Evolutionary conservation across 768 basidiomycete species (phyloP).

Genomic region (Imleria badia): DNA sequence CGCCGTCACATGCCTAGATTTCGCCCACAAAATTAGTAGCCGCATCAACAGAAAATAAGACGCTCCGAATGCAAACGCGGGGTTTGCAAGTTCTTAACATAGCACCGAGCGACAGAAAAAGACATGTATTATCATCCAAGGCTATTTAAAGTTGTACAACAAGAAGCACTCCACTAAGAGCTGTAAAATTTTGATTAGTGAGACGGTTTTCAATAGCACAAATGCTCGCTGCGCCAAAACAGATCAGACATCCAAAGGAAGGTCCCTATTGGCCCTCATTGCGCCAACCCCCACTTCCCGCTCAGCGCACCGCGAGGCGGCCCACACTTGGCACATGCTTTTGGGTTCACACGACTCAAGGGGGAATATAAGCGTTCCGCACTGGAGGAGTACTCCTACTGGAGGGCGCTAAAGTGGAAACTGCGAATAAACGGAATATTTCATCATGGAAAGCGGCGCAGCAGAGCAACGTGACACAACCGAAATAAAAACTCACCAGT

Average conservation of each 20-base stretch:
- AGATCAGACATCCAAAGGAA: slow-evolving; percentile 91
- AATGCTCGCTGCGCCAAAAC: slow-evolving; percentile 28
- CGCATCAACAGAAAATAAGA: not conserved
- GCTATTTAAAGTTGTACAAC: not conserved
- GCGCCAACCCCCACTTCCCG: slow-evolving; percentile 69
- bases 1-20: not conserved
- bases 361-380: slow-evolving; percentile 71
- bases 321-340: slow-evolving; percentile 61
- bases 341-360: slow-evolving; percentile 69
- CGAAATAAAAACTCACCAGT: slow-evolving; percentile 25
- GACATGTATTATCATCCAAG: not conserved
- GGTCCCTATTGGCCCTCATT: slow-evolving; percentile 67
- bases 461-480: slow-evolving; percentile 7
- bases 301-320: slow-evolving; percentile 69
- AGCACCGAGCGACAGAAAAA: not conserved
- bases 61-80: no score
- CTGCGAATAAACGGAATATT: slow-evolving; percentile 77
- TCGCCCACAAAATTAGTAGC: not conserved
- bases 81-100: not conserved
- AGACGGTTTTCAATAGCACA: not conserved
- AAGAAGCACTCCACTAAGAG: not conserved
- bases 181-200: slow-evolving; percentile 15
- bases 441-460: slow-evolving; percentile 46
- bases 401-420: slow-evolving; percentile 79
- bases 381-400: slow-evolving; percentile 69